Evolutionary conservation across 352 stramenopile genomes (phyloP).

Genomic region (Phytophthora sp.): DNA sequence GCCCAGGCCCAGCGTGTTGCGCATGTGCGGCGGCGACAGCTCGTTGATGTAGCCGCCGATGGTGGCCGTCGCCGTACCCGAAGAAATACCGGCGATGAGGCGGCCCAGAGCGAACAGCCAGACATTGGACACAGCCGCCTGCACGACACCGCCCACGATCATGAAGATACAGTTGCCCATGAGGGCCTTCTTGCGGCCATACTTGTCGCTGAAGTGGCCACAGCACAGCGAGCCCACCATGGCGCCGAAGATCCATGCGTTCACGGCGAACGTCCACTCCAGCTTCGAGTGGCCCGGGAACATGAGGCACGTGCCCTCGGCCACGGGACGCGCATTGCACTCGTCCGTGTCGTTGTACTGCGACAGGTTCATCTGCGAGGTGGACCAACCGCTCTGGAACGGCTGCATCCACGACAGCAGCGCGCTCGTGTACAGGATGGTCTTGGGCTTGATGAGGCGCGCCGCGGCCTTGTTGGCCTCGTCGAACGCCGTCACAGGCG

Average conservation of each 20-base stretch:
- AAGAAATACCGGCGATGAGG: not conserved
- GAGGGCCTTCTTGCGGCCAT: slow-evolving; percentile 2
- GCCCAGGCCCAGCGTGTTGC: too few species aligned
- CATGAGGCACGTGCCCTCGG: slow-evolving; percentile 17
- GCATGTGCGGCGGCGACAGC: slow-evolving; percentile 6
- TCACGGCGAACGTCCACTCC: slow-evolving; percentile 11
- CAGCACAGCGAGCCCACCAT: slow-evolving; percentile 1
- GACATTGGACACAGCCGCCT: not conserved
- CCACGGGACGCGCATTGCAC: slow-evolving; percentile 13
- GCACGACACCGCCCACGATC: too few species aligned
- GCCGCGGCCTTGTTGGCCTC: not conserved
- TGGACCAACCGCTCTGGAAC: too few species aligned
- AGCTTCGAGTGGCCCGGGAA: slow-evolving; percentile 24
- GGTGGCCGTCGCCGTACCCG: too few species aligned
- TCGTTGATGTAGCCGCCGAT: slow-evolving; percentile 3
- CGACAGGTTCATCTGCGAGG: too few species aligned
- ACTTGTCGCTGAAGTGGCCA: slow-evolving; percentile 2
- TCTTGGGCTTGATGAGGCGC: not conserved
- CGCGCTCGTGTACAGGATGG: not conserved
- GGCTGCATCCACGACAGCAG: not conserved
- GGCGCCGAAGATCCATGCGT: slow-evolving; percentile 5
- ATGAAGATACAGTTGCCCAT: too few species aligned
- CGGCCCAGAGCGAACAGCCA: not conserved
- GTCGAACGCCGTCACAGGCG: not conserved
- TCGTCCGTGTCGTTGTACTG: too few species aligned